Evolutionary conservation across 2,329 filamentous ascomycete genomes (phyloP), one percentile per base, ranked within the genome.

Genomic region (Thermochaetoides dissita): DNA sequence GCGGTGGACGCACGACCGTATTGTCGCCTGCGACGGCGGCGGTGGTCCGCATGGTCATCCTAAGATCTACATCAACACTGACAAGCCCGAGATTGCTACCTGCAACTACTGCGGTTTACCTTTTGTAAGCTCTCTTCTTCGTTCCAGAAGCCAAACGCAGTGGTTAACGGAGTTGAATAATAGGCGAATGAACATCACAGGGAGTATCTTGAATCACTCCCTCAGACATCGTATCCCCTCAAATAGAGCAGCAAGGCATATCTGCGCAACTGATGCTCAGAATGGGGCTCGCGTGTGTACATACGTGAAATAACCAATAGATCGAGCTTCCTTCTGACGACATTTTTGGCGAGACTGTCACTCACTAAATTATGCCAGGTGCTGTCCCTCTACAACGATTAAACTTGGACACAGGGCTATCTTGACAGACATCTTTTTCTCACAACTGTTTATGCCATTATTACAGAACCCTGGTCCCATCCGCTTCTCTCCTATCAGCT

Each of bases 51-150:
- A 84, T 42, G 91, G 91, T 36, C 91, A 98, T 63, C 91, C 91
- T 39, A 76, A 77, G 57, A 82, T 98, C 65, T 98, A 87, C 63
- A 98, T 98, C 75, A 98, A 98, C 67, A 81, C 84, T 52, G 91
- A 98, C 66, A 96, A 95, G 72, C 84, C 91, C 36, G 80, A 96
- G 69, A 94, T 98, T 56, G 76, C 77, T 63, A 70, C 71, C 60
- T 98, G 91, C 71, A 81, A 74, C 57, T 98, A 98, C 69, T 98
- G 91, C 61, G 91, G 91, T 41, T 62, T 91, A 52, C 91, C 91
- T 54, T 98, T 80, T 61, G 91, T 96, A 74, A 60, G 88, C 64
- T 41, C 33, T 31, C 12, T 30, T 30, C n/a, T 34, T 33, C 32
- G 17, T 9, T 30, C 9, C 7, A 36, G 17, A 24, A 24, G 17